Conservation (phyloP, 352 stramenopile genomes). For the Thraustochytrium sp. region DNA sequence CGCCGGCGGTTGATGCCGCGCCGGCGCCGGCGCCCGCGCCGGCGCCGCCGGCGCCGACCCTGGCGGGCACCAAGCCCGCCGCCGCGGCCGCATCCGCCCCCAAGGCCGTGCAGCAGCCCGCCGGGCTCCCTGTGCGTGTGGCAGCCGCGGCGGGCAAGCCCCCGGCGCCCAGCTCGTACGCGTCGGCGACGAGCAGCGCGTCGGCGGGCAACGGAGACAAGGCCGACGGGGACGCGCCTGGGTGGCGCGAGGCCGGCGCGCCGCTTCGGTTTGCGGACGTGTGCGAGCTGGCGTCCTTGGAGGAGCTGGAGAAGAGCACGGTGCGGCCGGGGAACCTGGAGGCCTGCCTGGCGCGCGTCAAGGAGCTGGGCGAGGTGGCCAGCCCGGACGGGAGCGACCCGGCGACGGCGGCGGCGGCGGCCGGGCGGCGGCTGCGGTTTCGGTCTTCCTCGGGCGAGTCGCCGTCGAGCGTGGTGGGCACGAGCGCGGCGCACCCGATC, state of each 20-base stretch:
- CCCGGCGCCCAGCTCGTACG: too few relatives aligned
- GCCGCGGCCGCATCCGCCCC: not conserved
- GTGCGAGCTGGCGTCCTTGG: not conserved
- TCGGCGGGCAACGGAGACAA: not conserved
- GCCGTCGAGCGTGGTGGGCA: not conserved
- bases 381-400: not conserved
- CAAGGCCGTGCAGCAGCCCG: not conserved
- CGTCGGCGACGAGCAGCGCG: not conserved
- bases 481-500: not conserved
- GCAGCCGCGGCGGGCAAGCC: too few relatives aligned
- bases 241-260: slow-evolving; percentile 30
- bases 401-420: too few relatives aligned
- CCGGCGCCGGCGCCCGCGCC: not conserved
- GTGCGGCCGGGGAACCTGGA: not conserved
- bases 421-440: not conserved
- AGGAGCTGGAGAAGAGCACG: not conserved
- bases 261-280: not conserved
- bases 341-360: not conserved
- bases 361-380: not conserved
- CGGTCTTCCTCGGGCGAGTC: not conserved
- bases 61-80: not conserved
- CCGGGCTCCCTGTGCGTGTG: not conserved
- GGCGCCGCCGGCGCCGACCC: not conserved
- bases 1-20: not conserved
- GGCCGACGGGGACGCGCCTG: not conserved